phyloP scores from a whole-genome alignment of 495 filamentous ascomycete species.

The Tuber borchii region DNA sequence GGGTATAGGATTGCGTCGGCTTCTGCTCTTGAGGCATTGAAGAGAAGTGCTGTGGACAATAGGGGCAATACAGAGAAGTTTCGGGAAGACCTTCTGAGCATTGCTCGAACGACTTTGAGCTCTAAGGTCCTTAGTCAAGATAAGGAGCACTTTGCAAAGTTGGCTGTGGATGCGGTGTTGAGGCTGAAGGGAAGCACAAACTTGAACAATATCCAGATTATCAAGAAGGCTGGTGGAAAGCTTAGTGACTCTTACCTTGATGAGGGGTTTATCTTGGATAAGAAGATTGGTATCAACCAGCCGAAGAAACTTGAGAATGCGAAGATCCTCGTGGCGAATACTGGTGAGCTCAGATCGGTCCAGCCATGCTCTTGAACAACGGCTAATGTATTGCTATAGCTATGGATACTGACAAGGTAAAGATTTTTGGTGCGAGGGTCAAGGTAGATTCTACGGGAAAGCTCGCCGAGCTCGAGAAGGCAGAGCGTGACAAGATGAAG shows the following conservation, averaged over 20 bases:
- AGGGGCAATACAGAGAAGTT: slow-evolving; percentile 74
- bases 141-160: slow-evolving; percentile 78
- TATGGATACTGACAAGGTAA: slow-evolving; percentile 99
- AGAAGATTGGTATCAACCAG: slow-evolving; percentile 97
- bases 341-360: slow-evolving; percentile 42
- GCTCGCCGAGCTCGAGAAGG: slow-evolving; percentile 92
- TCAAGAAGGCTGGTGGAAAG: slow-evolving; percentile 98
- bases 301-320: slow-evolving; percentile 95
- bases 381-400: slow-evolving; percentile 45
- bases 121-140: slow-evolving; percentile 96
- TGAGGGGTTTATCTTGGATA: slow-evolving; percentile 96
- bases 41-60: slow-evolving; percentile 78
- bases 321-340: slow-evolving; percentile 96
- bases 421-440: slow-evolving; percentile 94
- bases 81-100: slow-evolving; percentile 79
- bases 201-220: slow-evolving; percentile 95
- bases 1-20: slow-evolving; percentile 94
- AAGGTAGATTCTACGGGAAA: slow-evolving; percentile 94
- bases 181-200: slow-evolving; percentile 87
- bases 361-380: background rate
- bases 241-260: slow-evolving; percentile 94
- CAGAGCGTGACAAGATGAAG: slow-evolving; percentile 98
- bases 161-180: slow-evolving; percentile 89
- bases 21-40: slow-evolving; percentile 76
- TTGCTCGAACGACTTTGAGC: slow-evolving; percentile 93